A percentile compares a stretch with the other conserved stretches of the same genome.
These are phyloP conservation scores for Tetrapyrgos nigripes DNA, from an alignment of 1,284 basidiomycete species.

Conservation along the genomic window DNA sequence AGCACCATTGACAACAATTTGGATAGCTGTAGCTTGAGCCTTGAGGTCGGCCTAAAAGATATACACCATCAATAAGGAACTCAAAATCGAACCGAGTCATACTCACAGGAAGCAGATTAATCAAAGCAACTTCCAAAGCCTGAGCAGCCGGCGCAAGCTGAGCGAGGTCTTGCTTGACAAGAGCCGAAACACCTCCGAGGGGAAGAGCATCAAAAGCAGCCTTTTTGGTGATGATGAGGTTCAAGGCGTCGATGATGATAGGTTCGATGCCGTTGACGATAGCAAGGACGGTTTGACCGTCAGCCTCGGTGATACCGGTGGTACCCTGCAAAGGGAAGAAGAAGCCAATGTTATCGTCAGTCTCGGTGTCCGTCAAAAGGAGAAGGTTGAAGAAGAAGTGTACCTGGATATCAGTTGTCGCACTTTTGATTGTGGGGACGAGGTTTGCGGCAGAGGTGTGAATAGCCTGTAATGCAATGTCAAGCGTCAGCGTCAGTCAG, in stretches of 20 bases:
- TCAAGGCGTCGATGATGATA: slow-evolving; percentile 32
- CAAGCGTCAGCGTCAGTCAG: too few relatives aligned
- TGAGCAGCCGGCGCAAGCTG: slow-evolving; percentile 30
- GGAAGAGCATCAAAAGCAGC: slow-evolving; percentile 27
- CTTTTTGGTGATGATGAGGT: slow-evolving; percentile 36
- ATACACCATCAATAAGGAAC: not conserved
- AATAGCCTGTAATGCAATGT: slow-evolving; percentile 31
- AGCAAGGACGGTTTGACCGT: slow-evolving; percentile 34
- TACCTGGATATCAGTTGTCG: slow-evolving; percentile 35
- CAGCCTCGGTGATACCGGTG: slow-evolving; percentile 11
- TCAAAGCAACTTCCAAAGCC: slow-evolving; percentile 35
- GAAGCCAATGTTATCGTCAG: not conserved
- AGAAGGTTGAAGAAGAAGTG: slow-evolving; percentile 3
- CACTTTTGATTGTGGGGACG: slow-evolving; percentile 28
- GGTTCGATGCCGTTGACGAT: slow-evolving; percentile 32
- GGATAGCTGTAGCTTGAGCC: slow-evolving; percentile 25
- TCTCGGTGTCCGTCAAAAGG: not conserved
- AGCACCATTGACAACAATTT: slow-evolving; percentile 30
- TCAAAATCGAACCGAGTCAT: not conserved
- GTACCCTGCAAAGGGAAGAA: slow-evolving; percentile 11
- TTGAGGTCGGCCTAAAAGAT: slow-evolving; percentile 24
- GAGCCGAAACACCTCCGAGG: slow-evolving; percentile 13
- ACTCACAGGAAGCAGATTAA: slow-evolving; percentile 36
- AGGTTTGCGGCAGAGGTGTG: slow-evolving; percentile 33
- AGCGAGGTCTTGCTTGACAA: slow-evolving; percentile 28